These are phyloP conservation scores for Echria macrotheca DNA, from an alignment of 495 filamentous ascomycete genomes.

Conservation along the genomic window DNA sequence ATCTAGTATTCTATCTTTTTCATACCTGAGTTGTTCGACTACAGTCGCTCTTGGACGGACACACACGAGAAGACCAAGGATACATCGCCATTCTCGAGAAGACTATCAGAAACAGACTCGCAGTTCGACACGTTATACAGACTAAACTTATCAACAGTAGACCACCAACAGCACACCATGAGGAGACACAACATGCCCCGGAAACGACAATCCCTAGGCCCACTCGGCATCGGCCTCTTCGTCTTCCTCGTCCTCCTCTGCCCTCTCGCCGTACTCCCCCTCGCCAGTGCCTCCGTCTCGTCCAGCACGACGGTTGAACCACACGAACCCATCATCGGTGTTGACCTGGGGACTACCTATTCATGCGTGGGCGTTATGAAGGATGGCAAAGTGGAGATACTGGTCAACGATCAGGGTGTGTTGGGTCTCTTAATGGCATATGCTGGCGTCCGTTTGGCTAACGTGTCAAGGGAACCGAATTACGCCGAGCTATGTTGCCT, in stretches of 20 bases:
- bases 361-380: conserved; percentile 97
- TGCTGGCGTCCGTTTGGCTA: not conserved
- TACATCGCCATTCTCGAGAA: too few species aligned
- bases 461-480: conserved; percentile 70
- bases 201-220: not conserved
- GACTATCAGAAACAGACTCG: too few species aligned
- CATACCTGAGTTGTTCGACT: too few species aligned
- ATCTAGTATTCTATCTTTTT: too few species aligned
- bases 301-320: conserved; percentile 40
- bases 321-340: conserved; percentile 68
- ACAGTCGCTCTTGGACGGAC: too few species aligned
- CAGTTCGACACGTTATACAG: too few species aligned
- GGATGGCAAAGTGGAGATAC: conserved; percentile 86
- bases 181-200: too few species aligned
- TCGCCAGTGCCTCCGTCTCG: conserved; percentile 61
- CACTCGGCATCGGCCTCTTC: conserved; percentile 51
- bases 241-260: conserved; percentile 80
- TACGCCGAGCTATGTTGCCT: conserved; percentile 94
- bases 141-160: too few species aligned
- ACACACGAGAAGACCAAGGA: too few species aligned
- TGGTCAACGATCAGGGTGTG: conserved; percentile 73
- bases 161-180: too few species aligned
- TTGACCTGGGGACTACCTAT: conserved; percentile 97
- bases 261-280: conserved; percentile 58
- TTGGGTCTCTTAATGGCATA: not conserved